Evolutionary conservation across 257 asterid genomes (phyloP).

Genomic region (Solanum rostratum): DNA sequence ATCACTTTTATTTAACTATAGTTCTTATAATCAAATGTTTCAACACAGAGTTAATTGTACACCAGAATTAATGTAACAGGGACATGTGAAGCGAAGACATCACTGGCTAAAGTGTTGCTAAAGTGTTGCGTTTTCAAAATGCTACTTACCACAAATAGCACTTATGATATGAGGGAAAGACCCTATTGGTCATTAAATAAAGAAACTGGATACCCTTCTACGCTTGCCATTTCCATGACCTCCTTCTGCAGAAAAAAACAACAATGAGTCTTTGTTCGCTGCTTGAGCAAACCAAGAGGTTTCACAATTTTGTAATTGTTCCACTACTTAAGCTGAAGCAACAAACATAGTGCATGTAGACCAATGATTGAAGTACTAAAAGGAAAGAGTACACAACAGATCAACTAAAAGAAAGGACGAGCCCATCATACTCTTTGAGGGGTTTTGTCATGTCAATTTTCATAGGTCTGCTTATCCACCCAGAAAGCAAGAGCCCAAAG

Average conservation of each 20-base stretch:
- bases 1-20: not conserved
- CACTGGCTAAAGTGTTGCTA: not conserved
- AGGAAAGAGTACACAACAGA: not conserved
- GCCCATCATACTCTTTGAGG: not conserved
- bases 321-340: not conserved
- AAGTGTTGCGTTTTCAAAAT: not conserved
- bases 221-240: constrained; percentile 26
- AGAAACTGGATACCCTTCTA: constrained; percentile 40
- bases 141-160: not conserved
- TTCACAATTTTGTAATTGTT: not conserved
- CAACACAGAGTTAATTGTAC: not conserved
- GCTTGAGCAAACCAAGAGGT: not conserved
- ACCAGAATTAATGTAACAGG: not conserved
- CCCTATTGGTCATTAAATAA: constrained; percentile 11
- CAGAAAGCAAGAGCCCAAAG: not conserved
- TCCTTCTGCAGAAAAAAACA: constrained; percentile 29
- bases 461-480: not conserved
- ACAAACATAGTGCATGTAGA: not conserved
- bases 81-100: not conserved
- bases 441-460: not conserved
- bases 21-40: not conserved
- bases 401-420: not conserved
- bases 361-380: not conserved
- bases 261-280: not conserved
- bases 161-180: not conserved